These are phyloP conservation scores for Capsicum chinense DNA, from an alignment of 257 asterid genomes.

Conservation along the genomic window DNA sequence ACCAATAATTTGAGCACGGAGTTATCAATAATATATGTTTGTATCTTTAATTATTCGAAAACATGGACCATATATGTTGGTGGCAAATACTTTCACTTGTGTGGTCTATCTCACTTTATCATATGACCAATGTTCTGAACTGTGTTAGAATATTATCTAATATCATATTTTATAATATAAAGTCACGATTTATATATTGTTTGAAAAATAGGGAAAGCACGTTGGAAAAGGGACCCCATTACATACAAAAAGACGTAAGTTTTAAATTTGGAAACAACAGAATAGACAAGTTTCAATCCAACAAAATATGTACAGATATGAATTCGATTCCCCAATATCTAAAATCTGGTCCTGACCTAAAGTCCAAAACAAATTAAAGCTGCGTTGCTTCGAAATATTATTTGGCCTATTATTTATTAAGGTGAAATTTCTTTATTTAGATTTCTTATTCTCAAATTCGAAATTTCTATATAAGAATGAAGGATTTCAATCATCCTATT, in stretches of 20 bases:
- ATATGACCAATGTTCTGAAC: background rate
- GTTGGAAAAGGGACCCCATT: background rate
- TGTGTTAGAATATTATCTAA: background rate
- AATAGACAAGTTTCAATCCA: background rate
- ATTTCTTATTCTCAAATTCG: background rate
- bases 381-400: background rate
- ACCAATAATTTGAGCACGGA: background rate
- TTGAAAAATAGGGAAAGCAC: background rate
- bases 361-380: no score
- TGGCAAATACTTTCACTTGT: background rate
- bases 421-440: background rate
- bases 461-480: accelerated
- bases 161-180: background rate
- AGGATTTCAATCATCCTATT: background rate
- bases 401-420: background rate
- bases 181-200: background rate
- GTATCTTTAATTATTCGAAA: background rate
- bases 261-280: background rate
- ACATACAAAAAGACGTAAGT: background rate
- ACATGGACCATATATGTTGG: background rate
- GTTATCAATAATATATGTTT: background rate
- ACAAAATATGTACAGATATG: background rate
- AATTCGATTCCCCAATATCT: background rate
- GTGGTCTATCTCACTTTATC: constrained; percentile 14
- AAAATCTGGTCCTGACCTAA: background rate